Evolutionary conservation across 2,329 filamentous ascomycete species (phyloP), one percentile per base, ranked within the genome.

Genomic region (Trichophyton verrucosum): DNA sequence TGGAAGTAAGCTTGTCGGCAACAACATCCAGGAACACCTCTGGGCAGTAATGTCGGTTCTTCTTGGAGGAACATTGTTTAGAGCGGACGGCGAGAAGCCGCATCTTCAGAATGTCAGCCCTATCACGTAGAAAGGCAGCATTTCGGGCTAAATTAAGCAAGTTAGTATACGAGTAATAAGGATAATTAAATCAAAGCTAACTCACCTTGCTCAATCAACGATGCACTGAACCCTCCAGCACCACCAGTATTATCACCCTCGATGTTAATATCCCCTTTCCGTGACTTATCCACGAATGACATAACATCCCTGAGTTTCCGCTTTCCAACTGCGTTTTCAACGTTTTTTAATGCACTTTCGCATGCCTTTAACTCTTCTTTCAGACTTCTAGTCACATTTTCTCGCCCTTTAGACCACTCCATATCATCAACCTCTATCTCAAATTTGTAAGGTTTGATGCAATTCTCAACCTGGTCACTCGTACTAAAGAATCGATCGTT

Each of bases 1-100:
- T 99, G 1, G 90, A 87, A 2, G 92, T 95, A 57, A 99, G 82
- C 75, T 97, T 97, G 66, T 91, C 89, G 1, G 94, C 91, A 1
- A 96, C 94, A 2, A 95, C 91, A 69, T 99, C 91, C n/a, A 99
- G 84, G 78, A 99, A 99, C 15, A 99, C 84, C 72, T 99, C 94
- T 0, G 94, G 94, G 70, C 94, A 99, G 76, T 94, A 85, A 76
- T 97, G 96, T 77, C 96, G 96, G 78, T 96, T 96, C 69, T 87
- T 86, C 66, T 86, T 81, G 66, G 78, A 84, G 62, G 85, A 82
- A 75, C 94, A 99, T 75, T 96, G 91, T 72, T 92, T 90, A 15
- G 89, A 94, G 73, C 92, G 94, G 61, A 96, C 81, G 49, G 94
- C 94, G 61, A 88, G 74, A 40, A 97, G 81, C 20, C 94, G 88